A percentile compares a stretch with the other conserved stretches of the same genome.
These are phyloP conservation scores for Suhomyces panamericanus DNA, from an alignment of 1,139 yeast species.

Conservation along the genomic window DNA sequence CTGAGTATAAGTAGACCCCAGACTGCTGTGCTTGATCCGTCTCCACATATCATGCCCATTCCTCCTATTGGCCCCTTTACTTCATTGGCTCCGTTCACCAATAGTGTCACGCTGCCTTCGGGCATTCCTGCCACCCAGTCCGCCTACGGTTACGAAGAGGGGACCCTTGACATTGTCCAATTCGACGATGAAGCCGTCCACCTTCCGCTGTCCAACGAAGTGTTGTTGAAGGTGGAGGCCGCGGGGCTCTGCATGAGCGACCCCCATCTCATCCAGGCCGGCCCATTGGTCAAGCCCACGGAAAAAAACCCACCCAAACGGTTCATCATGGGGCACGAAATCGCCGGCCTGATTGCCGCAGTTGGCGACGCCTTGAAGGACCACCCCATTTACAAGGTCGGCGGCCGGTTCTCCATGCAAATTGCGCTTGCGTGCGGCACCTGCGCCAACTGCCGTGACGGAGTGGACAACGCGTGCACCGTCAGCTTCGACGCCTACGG, in stretches of 20 bases:
- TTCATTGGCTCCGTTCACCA: background rate
- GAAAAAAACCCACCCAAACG: conserved; percentile 25
- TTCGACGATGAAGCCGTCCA: conserved; percentile 35
- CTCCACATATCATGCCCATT: too few relatives aligned
- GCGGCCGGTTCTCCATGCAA: conserved; percentile 38
- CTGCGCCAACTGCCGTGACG: conserved; percentile 45
- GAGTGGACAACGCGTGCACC: conserved; percentile 43
- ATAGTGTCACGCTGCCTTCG: conserved; percentile 4
- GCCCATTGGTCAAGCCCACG: conserved; percentile 13
- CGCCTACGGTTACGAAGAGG: conserved; percentile 23
- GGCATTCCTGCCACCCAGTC: conserved; percentile 20
- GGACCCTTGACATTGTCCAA: conserved; percentile 17
- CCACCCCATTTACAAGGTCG: conserved; percentile 29
- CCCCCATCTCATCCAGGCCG: conserved; percentile 42
- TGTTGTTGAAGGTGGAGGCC: conserved; percentile 49
- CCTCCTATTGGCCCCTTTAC: too few relatives aligned
- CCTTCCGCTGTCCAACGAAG: conserved; percentile 35
- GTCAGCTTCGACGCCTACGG: conserved; percentile 36
- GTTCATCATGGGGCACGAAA: conserved; percentile 59
- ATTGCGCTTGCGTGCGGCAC: conserved; percentile 46
- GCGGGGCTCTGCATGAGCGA: conserved; percentile 57
- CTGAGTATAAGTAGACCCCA: background rate
- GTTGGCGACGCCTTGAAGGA: conserved; percentile 37
- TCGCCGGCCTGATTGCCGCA: conserved; percentile 49
- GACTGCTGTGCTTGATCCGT: background rate